Evolutionary conservation across 495 filamentous ascomycete species (phyloP).

Genomic region (Pseudotulostoma volvatum): DNA sequence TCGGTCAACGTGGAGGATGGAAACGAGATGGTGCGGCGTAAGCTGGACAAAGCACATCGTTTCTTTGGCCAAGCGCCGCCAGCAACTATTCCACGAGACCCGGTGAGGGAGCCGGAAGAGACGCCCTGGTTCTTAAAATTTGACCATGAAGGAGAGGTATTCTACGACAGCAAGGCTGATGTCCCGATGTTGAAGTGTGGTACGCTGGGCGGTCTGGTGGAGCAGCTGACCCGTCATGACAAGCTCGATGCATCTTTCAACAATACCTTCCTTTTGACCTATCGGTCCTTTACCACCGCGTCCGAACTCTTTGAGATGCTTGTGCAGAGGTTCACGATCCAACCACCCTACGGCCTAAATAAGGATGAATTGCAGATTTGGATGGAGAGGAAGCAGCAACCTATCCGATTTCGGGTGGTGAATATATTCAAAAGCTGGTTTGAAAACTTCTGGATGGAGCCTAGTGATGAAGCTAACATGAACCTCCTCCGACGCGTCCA

Average conservation of each 20-base stretch:
- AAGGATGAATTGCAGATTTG: slow-evolving; percentile 67
- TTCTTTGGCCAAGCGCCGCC: slow-evolving; percentile 79
- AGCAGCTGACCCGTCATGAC: slow-evolving; percentile 90
- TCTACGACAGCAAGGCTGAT: slow-evolving; percentile 65
- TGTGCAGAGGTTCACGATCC: slow-evolving; percentile 76
- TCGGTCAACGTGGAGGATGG: slow-evolving; percentile 43
- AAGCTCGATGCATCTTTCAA: slow-evolving; percentile 91
- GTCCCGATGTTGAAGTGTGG: slow-evolving; percentile 69
- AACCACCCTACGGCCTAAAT: slow-evolving; percentile 73
- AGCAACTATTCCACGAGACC: slow-evolving; percentile 28
- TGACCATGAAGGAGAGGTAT: slow-evolving; percentile 78
- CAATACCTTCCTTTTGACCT: slow-evolving; percentile 93
- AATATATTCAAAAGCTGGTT: slow-evolving; percentile 98
- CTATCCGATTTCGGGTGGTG: slow-evolving; percentile 86
- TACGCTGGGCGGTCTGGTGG: slow-evolving; percentile 77
- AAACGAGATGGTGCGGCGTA: slow-evolving; percentile 43
- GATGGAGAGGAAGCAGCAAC: slow-evolving; percentile 87
- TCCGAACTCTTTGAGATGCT: slow-evolving; percentile 84
- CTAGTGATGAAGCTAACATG: slow-evolving; percentile 63
- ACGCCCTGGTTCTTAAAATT: slow-evolving; percentile 70
- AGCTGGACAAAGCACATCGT: slow-evolving; percentile 67
- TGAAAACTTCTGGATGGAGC: slow-evolving; percentile 97
- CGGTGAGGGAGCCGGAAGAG: slow-evolving; percentile 44
- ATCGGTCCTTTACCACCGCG: slow-evolving; percentile 84
- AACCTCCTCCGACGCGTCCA: slow-evolving; percentile 76